Evolutionary conservation across 2,329 filamentous ascomycete genomes (phyloP).

Genomic region (Xylaria sp.): DNA sequence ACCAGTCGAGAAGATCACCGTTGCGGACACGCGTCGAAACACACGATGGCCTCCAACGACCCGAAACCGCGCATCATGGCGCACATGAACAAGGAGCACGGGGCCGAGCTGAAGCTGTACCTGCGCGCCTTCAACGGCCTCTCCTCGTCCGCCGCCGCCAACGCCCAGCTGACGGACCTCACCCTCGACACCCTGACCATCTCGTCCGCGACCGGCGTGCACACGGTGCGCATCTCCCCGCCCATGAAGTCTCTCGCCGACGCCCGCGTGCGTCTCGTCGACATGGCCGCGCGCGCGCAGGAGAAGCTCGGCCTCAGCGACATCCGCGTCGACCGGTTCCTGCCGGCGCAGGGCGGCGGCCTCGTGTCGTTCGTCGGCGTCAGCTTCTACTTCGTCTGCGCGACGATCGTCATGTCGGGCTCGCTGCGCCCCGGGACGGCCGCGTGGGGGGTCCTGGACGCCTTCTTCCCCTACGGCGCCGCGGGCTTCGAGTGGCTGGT

Average conservation of each 20-base stretch:
- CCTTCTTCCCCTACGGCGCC: constrained; percentile 66
- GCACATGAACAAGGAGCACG: constrained; percentile 91
- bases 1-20: not conserved
- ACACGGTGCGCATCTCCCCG: constrained; percentile 72
- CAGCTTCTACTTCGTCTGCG: constrained; percentile 63
- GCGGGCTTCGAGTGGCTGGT: constrained; percentile 68
- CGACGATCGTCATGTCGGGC: constrained; percentile 56
- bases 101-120: constrained; percentile 77
- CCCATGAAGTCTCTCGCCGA: constrained; percentile 75
- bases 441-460: constrained; percentile 61
- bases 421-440: constrained; percentile 63
- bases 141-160: constrained; percentile 63
- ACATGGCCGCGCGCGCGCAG: constrained; percentile 71
- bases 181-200: constrained; percentile 71
- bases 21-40: not conserved
- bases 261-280: constrained; percentile 74
- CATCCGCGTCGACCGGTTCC: constrained; percentile 55
- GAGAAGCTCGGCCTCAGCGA: constrained; percentile 67
- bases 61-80: constrained; percentile 72
- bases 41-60: constrained; percentile 49
- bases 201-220: constrained; percentile 57
- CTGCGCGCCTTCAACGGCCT: constrained; percentile 76
- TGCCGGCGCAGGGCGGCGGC: constrained; percentile 57
- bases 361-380: constrained; percentile 65
- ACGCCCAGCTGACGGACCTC: constrained; percentile 72